Percentiles rank a stretch among this genome's conserved stretches.
phyloP scores from a whole-genome alignment of 2,329 filamentous ascomycete species.

The Trichoderma oligosporum region DNA sequence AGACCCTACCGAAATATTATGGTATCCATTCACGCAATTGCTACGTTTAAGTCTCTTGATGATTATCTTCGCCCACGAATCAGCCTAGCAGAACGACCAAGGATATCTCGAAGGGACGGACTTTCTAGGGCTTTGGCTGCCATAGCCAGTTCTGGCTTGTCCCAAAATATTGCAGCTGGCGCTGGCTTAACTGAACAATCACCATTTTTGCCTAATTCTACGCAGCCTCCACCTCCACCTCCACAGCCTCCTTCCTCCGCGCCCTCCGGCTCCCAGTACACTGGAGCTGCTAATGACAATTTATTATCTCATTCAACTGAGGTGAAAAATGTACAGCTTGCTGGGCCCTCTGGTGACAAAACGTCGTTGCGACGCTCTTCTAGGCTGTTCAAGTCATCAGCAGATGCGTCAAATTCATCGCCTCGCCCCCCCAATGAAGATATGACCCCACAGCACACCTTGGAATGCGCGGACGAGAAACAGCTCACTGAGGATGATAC shows the following conservation, averaged over 20 bases:
- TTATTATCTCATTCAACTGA: slow-evolving; percentile 39
- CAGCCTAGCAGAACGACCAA: slow-evolving; percentile 66
- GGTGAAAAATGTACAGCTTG: slow-evolving; percentile 41
- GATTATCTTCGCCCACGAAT: slow-evolving; percentile 93
- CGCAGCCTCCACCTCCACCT: slow-evolving; percentile 35
- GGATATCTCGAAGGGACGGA: slow-evolving; percentile 59
- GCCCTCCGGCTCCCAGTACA: slow-evolving; percentile 43
- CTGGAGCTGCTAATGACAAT: slow-evolving; percentile 47
- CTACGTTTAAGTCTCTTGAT: slow-evolving; percentile 93
- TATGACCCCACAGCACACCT: slow-evolving; percentile 62
- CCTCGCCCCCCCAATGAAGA: slow-evolving; percentile 52
- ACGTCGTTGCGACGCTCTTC: slow-evolving; percentile 57
- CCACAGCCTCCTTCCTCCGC: slow-evolving; percentile 31
- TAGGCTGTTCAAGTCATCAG: slow-evolving; percentile 53
- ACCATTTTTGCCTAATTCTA: slow-evolving; percentile 36
- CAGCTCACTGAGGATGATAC: slow-evolving; percentile 70
- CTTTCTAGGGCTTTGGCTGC: slow-evolving; percentile 68
- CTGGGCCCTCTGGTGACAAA: slow-evolving; percentile 56
- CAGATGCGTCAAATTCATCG: slow-evolving; percentile 49
- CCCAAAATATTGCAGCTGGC: slow-evolving; percentile 47
- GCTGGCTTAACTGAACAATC: slow-evolving; percentile 46
- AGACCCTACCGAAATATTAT: slow-evolving; percentile 87
- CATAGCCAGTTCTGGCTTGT: slow-evolving; percentile 68
- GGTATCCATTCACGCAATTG: slow-evolving; percentile 97
- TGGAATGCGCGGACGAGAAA: slow-evolving; percentile 92